A percentile compares a stretch with the other conserved stretches of the same genome.
Evolutionary conservation across 768 basidiomycete species (phyloP).

Genomic region (Boletus patriciae): DNA sequence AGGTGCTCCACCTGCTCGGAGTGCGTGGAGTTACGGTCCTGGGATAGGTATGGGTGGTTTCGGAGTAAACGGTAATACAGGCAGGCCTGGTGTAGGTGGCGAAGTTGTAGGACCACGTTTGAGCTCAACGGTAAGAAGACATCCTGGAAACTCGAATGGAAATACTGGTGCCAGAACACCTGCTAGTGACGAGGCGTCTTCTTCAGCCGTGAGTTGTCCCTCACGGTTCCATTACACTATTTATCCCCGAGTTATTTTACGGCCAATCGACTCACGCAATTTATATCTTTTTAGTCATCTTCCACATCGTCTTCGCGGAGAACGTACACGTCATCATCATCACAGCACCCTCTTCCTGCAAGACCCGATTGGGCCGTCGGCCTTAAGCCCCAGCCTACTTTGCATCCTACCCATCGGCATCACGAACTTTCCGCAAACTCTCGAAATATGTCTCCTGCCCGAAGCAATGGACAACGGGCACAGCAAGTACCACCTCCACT

Average conservation of each 20-base stretch:
- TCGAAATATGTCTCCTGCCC: conserved; percentile 42
- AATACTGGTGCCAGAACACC: conserved; percentile 59
- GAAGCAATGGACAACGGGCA: conserved; percentile 35
- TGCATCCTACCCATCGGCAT: conserved; percentile 55
- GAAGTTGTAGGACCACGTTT: conserved; percentile 69
- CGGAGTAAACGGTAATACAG: conserved; percentile 30
- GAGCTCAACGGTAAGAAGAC: conserved; percentile 49
- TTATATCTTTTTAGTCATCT: conserved; percentile 56
- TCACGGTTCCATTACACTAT: background rate
- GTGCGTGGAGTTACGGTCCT: conserved; percentile 72
- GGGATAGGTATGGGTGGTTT: conserved; percentile 53
- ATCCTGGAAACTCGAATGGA: conserved; percentile 48
- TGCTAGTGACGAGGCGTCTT: conserved; percentile 72
- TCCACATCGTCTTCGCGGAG: conserved; percentile 77
- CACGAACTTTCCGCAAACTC: conserved; percentile 47
- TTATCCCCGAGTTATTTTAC: background rate
- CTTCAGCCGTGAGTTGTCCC: conserved; percentile 62
- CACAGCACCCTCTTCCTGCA: conserved; percentile 76
- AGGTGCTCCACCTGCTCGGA: conserved; percentile 43
- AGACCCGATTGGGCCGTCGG: conserved; percentile 91
- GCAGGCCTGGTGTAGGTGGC: conserved; percentile 29
- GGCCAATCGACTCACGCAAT: conserved; percentile 9
- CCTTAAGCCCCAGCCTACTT: conserved; percentile 70
- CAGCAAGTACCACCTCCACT: conserved; percentile 42
- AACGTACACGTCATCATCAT: conserved; percentile 72